phyloP scores from a whole-genome alignment of 1,284 basidiomycete genomes.

The Amylostereum areolatum region DNA sequence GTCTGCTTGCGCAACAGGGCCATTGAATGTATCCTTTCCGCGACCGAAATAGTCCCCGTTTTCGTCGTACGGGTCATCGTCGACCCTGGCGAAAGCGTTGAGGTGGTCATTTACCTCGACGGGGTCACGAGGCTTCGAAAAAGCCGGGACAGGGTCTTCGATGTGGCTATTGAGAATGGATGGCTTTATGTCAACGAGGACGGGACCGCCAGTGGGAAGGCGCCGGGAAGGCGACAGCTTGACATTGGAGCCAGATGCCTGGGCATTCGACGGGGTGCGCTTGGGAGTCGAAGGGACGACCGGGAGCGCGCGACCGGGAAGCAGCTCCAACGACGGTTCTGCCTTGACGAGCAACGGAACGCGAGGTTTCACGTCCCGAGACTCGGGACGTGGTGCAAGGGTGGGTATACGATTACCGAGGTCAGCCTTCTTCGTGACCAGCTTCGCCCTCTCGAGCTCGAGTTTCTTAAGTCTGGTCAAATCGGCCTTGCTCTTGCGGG shows the following conservation, averaged over 20 bases:
- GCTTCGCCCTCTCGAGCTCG: conserved; percentile 12
- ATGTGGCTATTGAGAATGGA: background rate
- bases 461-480: conserved; percentile 20
- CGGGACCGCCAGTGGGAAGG: background rate
- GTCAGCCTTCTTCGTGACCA: conserved; percentile 20
- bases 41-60: conserved; percentile 41
- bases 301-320: background rate
- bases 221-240: conserved; percentile 2
- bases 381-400: background rate
- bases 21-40: conserved; percentile 36
- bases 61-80: conserved; percentile 25
- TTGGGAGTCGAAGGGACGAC: background rate
- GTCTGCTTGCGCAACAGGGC: conserved; percentile 38
- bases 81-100: conserved; percentile 9
- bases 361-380: conserved; percentile 3
- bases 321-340: background rate
- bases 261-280: background rate
- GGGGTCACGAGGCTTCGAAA: background rate
- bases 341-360: background rate
- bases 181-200: background rate
- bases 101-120: background rate
- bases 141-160: background rate
- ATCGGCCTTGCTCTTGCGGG: conserved; percentile 23
- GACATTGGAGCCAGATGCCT: conserved; percentile 14
- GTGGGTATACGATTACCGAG: conserved; percentile 21